Evolutionary conservation across 345 rosid species (phyloP).

Genomic region (Heritiera fomes): DNA sequence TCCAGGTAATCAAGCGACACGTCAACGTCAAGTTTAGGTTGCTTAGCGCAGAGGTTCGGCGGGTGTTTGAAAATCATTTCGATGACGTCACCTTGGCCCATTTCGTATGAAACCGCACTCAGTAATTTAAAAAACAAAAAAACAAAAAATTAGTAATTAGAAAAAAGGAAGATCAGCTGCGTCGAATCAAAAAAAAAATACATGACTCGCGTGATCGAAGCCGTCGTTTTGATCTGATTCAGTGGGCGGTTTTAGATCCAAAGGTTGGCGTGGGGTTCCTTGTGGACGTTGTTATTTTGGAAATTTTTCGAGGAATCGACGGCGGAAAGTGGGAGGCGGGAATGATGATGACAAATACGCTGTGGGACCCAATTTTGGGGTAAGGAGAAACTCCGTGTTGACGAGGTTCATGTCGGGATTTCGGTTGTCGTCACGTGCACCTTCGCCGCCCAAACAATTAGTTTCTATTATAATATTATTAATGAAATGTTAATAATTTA

Average conservation of each 20-base stretch:
- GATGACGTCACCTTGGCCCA: background rate
- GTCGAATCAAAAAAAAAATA: background rate
- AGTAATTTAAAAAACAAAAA: no score
- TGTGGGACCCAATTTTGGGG: constrained; percentile 2
- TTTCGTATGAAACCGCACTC: background rate
- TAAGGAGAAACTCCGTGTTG: constrained; percentile 45
- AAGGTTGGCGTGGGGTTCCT: background rate
- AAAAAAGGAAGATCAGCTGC: no score
- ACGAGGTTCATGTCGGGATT: constrained; percentile 58
- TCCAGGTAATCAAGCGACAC: background rate
- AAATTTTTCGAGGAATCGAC: constrained; percentile 38
- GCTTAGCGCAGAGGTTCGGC: background rate
- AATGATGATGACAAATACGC: background rate
- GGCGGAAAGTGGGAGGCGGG: constrained; percentile 29
- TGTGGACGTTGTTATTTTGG: no score
- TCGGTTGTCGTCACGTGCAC: constrained; percentile 56
- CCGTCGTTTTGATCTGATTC: background rate
- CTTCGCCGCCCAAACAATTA: constrained; percentile 43
- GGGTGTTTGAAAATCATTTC: background rate
- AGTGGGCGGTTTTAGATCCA: background rate
- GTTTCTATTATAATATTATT: background rate
- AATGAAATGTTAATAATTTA: background rate
- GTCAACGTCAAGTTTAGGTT: background rate
- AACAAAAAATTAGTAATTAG: no score
- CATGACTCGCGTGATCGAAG: background rate